Conservation (phyloP, 495 filamentous ascomycete genomes). For the Cercophora scortea region DNA sequence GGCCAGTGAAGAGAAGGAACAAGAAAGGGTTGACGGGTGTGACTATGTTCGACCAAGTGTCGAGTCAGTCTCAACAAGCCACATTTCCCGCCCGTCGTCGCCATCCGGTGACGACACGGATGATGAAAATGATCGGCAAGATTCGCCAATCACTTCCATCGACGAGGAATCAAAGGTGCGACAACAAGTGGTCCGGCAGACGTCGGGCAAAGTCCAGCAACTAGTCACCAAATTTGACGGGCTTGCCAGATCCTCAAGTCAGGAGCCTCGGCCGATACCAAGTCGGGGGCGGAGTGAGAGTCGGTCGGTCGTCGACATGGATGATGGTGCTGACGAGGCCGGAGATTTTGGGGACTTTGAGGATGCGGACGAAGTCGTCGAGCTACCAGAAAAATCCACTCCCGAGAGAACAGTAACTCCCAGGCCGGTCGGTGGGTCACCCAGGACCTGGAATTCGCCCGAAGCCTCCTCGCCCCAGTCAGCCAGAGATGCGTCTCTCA, state of each 20-base stretch:
- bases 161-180: conserved; percentile 38
- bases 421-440: no score
- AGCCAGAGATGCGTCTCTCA: background rate
- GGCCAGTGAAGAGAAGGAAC: background rate
- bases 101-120: conserved; percentile 34
- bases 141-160: conserved; percentile 47
- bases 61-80: conserved; percentile 8
- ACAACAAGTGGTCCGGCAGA: conserved; percentile 16
- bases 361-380: conserved; percentile 27
- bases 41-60: conserved; percentile 5
- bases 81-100: conserved; percentile 28
- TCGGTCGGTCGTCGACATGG: conserved; percentile 1
- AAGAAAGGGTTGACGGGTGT: background rate
- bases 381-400: background rate
- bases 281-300: conserved; percentile 9
- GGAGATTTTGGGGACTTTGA: conserved; percentile 49
- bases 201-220: conserved; percentile 36
- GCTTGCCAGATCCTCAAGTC: conserved; percentile 26
- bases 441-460: background rate
- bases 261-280: conserved; percentile 17
- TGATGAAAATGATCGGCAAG: conserved; percentile 27
- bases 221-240: conserved; percentile 42
- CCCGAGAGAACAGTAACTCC: background rate
- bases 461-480: background rate
- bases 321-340: conserved; percentile 18